Conservation (phyloP, 2,329 filamentous ascomycete species). For the Sporothrix protearum region DNA sequence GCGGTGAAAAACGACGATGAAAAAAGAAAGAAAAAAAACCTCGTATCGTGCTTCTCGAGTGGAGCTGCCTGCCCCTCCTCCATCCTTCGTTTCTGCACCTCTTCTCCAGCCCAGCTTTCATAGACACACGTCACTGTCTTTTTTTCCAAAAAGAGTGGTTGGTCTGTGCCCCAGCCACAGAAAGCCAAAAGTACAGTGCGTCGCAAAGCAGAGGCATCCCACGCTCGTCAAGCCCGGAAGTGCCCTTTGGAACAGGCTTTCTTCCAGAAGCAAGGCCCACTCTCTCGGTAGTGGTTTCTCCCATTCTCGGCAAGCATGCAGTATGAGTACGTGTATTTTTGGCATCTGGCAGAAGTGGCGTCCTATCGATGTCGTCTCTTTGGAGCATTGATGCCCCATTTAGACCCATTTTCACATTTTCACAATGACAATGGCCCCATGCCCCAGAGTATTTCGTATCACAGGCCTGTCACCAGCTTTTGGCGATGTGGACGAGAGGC, state of each 20-base stretch:
- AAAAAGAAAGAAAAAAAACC: constrained; percentile 6
- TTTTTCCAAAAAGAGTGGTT: not conserved
- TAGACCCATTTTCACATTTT: not conserved
- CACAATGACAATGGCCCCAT: not conserved
- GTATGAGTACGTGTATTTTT: not conserved
- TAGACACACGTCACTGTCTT: not conserved
- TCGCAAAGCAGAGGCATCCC: not conserved
- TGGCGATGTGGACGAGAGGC: not conserved
- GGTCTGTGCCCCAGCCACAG: constrained; percentile 18
- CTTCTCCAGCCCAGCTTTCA: not conserved
- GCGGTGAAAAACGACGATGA: not conserved
- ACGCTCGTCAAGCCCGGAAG: not conserved
- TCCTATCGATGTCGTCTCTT: not conserved
- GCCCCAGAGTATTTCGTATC: constrained; percentile 10
- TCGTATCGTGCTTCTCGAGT: constrained; percentile 14
- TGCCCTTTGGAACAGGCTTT: not conserved
- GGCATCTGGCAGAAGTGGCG: not conserved
- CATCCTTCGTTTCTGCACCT: constrained; percentile 6
- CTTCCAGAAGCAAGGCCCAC: not conserved
- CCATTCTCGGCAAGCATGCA: not conserved
- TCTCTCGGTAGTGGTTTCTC: not conserved
- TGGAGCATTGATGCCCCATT: not conserved
- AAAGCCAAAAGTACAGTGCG: not conserved
- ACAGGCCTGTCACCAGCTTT: not conserved
- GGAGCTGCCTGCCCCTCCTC: constrained; percentile 11